phyloP scores from a whole-genome alignment of 2,329 filamentous ascomycete genomes.

The Diaporthe sp. region DNA sequence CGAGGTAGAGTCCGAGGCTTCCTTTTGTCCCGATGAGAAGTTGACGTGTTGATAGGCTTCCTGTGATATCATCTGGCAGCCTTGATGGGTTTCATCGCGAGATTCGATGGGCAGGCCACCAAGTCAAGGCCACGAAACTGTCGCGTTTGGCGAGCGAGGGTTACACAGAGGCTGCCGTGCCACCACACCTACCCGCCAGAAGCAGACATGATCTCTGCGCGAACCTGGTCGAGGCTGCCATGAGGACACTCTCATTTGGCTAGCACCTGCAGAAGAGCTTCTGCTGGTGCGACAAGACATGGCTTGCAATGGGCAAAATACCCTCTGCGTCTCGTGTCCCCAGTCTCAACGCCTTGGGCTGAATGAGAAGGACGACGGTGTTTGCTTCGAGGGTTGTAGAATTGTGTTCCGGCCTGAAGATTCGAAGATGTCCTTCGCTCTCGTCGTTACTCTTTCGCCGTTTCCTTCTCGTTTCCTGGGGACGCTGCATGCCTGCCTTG shows the following conservation, averaged over 20 bases:
- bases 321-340: neutral
- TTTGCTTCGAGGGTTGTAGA: conserved; percentile 11
- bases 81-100: neutral
- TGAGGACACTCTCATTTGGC: neutral
- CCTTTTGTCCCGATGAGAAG: neutral
- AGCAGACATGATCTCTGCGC: neutral
- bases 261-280: neutral
- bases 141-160: neutral
- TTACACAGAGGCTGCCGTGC: neutral
- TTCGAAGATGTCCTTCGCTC: neutral
- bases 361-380: neutral
- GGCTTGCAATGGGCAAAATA: neutral
- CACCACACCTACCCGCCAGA: neutral
- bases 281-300: neutral
- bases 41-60: neutral
- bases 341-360: neutral
- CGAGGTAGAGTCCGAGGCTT: neutral
- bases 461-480: neutral
- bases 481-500: neutral
- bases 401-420: neutral
- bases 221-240: neutral
- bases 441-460: neutral
- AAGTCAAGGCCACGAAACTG: neutral
- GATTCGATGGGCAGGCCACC: neutral
- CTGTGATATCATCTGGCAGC: neutral